Evolutionary conservation across 768 basidiomycete species (phyloP), one percentile per base, ranked within the genome.

Genomic region (Crepidotus variabilis): DNA sequence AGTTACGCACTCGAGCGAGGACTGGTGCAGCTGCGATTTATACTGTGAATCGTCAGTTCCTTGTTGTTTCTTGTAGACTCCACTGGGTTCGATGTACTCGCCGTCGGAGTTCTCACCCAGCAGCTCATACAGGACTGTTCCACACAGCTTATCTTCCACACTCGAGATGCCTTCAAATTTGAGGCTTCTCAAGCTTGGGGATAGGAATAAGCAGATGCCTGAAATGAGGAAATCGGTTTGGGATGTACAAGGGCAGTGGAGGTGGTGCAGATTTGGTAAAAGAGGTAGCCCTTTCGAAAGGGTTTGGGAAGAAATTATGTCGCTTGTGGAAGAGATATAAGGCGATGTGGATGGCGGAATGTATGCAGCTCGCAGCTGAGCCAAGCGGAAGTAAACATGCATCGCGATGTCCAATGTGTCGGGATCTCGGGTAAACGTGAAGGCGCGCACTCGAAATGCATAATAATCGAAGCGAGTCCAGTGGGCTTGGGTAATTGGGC

Each of bases 371-470:
- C 67, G 67, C 1, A 71, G 57, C 46, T 71, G 69, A 1, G 70
- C 69, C 6, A 72, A 63, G 14, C 69, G 62, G 54, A 71, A 71
- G 60, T 72, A 72, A 24, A 71, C 70, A 46, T 72, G 69, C 69
- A 70, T 70, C 16, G 69, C 71, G 21, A 72, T 69, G 51, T 70
- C 69, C 22, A 69, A 60, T 13, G 60, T 55, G 18, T 64, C 66
- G 7, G 69, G 68, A 43, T 71, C 69, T 36, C 69, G 58, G 5
- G 63, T 66, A 50, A 70, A 70, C 24, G 59, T 65, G 51, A 71
- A 70, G 52, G 54, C 64, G 52, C 68, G 67, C 8, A 72, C 62
- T 46, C 68, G 55, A 20, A 62, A 55, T 24, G 67, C 71, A 50
- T 71, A 71, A 59, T 61, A 67, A 49, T 72, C 69, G 54, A 72